Base-by-base conservation (phyloP, 164 flowering plant genomes). In the Nymphaea colorata region DNA sequence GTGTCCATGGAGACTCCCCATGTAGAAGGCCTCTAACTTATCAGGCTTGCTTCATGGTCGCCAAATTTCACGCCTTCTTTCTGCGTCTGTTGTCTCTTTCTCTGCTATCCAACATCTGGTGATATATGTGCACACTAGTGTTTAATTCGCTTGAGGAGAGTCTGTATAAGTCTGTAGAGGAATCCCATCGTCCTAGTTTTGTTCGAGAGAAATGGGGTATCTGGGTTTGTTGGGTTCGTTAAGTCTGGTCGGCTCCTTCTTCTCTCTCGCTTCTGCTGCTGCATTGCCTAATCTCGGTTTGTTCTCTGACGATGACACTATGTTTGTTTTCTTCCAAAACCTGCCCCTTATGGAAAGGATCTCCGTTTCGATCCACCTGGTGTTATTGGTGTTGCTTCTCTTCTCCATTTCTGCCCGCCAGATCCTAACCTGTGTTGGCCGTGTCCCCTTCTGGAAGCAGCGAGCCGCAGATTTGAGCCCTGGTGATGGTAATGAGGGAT, bases 321-420 rank as follows among this genome's bases (percentile, higher is more conserved):
- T 61, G 25, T 7, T 61, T 6, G 16, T 6, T 61, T n/a, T 61
- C 64, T 74, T 88, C 71, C 74, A 61, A 44, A 82, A 77, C 16
- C 76, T 91, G 70, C 91, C 93, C 16, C 6, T 81, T 10, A 73
- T 85, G 73, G 99, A 94, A 43, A 73, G 82, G 2, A 55, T 82
- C 10, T 80, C 96, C 25, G 62, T 94, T 67, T 83, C 82, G 78
- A 69, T 86, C 77, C 89, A 94, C 72, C 78, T 82, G 72, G 75
- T 81, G 4, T 78, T 94, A 4, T 68, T 86, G 42, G 67, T 88
- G 8, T 76, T 84, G 8, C 82, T 86, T 64, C 79, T 91, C 42
- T 85, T 85, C 72, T 62, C 85, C 44, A 76, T 85, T 17, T 91
- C 89, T 10, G 92, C 81, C 2, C 75, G 80, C 67, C 84, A 76